Conservation (phyloP, 2,329 filamentous ascomycete genomes). For the Colletotrichum incanum region DNA sequence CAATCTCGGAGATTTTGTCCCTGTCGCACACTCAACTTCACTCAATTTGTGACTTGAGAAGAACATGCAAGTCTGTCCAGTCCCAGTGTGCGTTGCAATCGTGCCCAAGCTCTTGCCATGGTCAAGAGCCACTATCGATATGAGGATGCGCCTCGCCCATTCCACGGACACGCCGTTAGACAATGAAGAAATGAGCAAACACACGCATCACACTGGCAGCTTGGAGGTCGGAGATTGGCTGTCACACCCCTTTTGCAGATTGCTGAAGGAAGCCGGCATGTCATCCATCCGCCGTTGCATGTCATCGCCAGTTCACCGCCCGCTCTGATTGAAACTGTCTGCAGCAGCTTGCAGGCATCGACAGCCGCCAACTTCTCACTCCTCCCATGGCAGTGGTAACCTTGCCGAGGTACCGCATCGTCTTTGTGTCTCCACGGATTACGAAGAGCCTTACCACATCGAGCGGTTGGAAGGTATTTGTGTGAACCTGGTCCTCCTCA, state of each 20-base stretch:
- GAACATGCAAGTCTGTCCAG: background rate
- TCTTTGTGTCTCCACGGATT: background rate
- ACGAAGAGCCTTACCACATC: background rate
- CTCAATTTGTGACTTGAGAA: background rate
- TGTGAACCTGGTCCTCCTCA: background rate
- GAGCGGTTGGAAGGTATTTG: background rate
- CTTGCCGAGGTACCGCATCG: background rate
- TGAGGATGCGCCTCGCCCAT: background rate
- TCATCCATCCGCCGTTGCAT: background rate
- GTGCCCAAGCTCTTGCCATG: background rate
- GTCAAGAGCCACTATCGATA: background rate
- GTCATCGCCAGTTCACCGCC: background rate
- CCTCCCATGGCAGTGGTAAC: background rate
- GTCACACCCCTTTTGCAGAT: conserved; percentile 6
- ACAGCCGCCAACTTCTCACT: background rate
- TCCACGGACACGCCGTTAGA: conserved; percentile 4
- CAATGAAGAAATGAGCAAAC: conserved; percentile 4
- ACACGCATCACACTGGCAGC: background rate
- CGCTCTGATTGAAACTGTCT: background rate
- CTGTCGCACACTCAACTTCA: background rate
- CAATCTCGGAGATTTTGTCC: background rate
- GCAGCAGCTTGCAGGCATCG: background rate
- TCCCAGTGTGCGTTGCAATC: background rate
- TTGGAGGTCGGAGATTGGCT: conserved; percentile 22
- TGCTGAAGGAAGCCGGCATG: background rate